Base-by-base conservation (phyloP, 1,284 basidiomycete species). In the Boletus smithii region DNA sequence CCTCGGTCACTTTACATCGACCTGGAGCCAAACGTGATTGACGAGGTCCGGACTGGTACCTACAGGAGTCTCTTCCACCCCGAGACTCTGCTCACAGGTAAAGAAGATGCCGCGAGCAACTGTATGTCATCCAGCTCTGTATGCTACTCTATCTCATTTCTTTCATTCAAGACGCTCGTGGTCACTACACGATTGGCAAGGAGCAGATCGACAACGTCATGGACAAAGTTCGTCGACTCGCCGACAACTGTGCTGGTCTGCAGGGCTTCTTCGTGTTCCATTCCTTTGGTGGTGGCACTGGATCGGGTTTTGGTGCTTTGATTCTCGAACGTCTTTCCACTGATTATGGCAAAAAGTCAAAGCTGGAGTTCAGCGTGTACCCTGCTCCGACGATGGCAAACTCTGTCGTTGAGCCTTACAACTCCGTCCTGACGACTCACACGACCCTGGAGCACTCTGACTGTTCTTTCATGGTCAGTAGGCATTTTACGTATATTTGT, bases 251-350 rank as follows among this genome's bases (percentile, higher is more conserved):
- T 76, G 84, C 83, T 54, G 97, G 97, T 67, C 86, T 99, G 36
- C 97, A 99, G 74, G 97, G 97, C 63, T 99, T 99, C 84, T 99
- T 99, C 67, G 93, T 98, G 65, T 99, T 99, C 88, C 97, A 99
- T 79, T 99, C 97, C 42, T 98, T 98, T 69, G 97, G 97, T 70
- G 97, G 97, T 73, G 97, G 97, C 74, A 99, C 95, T 63, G 97
- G 97, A 62, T 99, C 97, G 52, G 97, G 97, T 71, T 95, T 99
- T 68, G 95, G 97, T 70, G 95, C 95, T 53, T 85, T 99, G 61
- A 85, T 99, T 53, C 86, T 99, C 53, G 97, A 99, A 76, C 87
- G 93, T 61, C 86, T 99, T 51, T 95, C 95, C 30, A 93, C 91
- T 57, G 95, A 99, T 73, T 99, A 98, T 66, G 97, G 95, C 70